Conservation (phyloP, 2,329 filamentous ascomycete species). For the Ophiocordyceps camponoti-rufipedis region DNA sequence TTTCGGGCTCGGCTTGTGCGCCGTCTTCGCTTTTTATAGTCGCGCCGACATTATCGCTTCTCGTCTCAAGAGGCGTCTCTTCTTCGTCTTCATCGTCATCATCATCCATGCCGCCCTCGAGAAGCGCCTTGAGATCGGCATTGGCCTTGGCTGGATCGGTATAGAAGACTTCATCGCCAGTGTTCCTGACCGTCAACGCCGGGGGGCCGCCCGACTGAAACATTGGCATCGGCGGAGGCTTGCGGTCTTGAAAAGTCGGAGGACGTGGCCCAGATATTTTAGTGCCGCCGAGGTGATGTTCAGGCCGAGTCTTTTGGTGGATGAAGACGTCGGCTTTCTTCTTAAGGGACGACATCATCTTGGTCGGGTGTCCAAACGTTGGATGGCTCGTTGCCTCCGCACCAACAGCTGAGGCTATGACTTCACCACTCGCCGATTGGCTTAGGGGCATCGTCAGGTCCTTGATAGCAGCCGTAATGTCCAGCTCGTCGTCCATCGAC, state of each 20-base stretch:
- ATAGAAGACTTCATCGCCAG: conserved; percentile 36
- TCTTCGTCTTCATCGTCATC: conserved; percentile 39
- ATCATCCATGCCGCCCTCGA: conserved; percentile 66
- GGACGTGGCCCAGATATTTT: conserved; percentile 27
- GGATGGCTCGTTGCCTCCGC: conserved; percentile 8
- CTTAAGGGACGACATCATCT: conserved; percentile 31
- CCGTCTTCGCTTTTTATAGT: background rate
- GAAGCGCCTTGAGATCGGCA: conserved; percentile 62
- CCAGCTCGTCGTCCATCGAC: conserved; percentile 14
- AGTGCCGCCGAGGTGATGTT: conserved; percentile 32
- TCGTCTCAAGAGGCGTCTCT: conserved; percentile 5
- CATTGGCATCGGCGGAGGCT: conserved; percentile 24
- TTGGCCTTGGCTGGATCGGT: conserved; percentile 55
- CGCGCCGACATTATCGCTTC: background rate
- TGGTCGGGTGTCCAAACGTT: conserved; percentile 19
- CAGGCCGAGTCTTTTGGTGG: conserved; percentile 33
- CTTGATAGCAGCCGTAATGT: conserved; percentile 14
- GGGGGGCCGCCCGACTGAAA: conserved; percentile 22
- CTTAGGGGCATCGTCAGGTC: conserved; percentile 4
- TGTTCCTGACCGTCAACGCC: conserved; percentile 3
- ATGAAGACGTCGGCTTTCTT: conserved; percentile 38
- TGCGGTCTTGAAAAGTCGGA: conserved; percentile 27
- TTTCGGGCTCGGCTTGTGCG: background rate
- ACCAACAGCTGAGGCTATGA: conserved; percentile 2
- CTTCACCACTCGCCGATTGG: background rate